Evolutionary conservation across 176 grass and related monocot genomes (phyloP), one percentile per base, ranked within the genome.

Genomic region (Themeda triandra): DNA sequence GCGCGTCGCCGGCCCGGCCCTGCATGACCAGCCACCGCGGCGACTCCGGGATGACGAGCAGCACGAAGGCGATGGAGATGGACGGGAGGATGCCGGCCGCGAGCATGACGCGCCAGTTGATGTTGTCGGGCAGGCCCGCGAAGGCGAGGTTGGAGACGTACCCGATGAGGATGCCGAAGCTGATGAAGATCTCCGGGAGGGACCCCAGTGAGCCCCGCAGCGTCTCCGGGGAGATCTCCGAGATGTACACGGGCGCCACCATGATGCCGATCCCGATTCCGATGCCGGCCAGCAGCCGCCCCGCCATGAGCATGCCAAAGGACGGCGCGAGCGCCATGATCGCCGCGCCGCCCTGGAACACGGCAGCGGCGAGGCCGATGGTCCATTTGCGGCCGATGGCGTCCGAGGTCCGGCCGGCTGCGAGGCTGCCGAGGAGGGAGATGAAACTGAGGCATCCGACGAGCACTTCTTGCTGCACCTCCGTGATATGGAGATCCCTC

Each of bases 121-220:
- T 49, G 23, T 84, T 91, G 53, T 90, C 89, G 1, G 94, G 86
- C 21, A 93, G 75, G 12, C 87, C 91, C 0, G 91, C 76, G 75
- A 97, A 93, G 27, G 7, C 41, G 39, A 84, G 85, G 69, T 97
- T 93, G 37, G 94, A 93, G 40, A 96, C 67, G 79, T 93, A 97
- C 3, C 94, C 91, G 5, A 97, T 79, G 51, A 97, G 87, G 71
- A 97, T 93, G 18, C 94, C 94, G 8, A 92, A 29, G 88, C 87
- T 97, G 63, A 93, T 92, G 86, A 92, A 89, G 81, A 92, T 87
- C 88, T 97, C 94, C 2, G 94, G 94, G 37, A 93, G 86, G 8
- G 94, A 97, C 3, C 87, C 84, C 39, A 90, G 65, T 1, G 89
- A 89, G 7, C 94, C 94, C 2, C 91, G 84, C n/a, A 83, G 59